A percentile compares a stretch with the other conserved stretches of the same genome.
Evolutionary conservation across 371 early-diverging fungal species (phyloP).

Genomic region (Apophysomyces elegans): DNA sequence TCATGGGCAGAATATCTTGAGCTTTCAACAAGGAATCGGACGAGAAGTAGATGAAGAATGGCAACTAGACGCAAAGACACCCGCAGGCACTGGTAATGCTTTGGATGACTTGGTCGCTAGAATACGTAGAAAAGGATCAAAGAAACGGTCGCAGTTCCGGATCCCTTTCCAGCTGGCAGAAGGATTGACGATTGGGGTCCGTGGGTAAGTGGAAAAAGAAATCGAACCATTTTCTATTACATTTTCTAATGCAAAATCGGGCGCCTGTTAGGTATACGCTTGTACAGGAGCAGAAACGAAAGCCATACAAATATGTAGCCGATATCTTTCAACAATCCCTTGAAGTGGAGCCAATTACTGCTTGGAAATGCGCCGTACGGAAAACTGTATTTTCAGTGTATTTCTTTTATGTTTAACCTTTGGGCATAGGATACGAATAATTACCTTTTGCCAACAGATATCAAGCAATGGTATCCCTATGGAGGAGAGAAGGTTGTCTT

Average conservation of each 20-base stretch:
- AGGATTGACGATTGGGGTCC: slow-evolving; percentile 63
- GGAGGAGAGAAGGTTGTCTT: slow-evolving; percentile 67
- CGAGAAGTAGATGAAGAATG: slow-evolving; percentile 16
- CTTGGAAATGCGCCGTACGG: slow-evolving; percentile 56
- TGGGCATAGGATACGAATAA: slow-evolving; percentile 51
- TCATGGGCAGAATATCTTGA: slow-evolving; percentile 26
- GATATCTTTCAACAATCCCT: slow-evolving; percentile 52
- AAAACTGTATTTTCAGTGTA: background rate
- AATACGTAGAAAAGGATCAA: slow-evolving; percentile 60
- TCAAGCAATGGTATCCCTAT: slow-evolving; percentile 58
- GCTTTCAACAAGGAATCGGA: slow-evolving; percentile 20
- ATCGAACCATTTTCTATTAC: too few relatives aligned
- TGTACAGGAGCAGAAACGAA: slow-evolving; percentile 53
- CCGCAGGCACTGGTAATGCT: slow-evolving; percentile 47
- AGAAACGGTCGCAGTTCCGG: slow-evolving; percentile 57
- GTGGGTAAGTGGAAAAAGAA: slow-evolving; percentile 36
- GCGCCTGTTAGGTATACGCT: slow-evolving; percentile 44
- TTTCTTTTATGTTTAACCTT: background rate
- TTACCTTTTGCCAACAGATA: slow-evolving; percentile 53
- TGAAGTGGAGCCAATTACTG: slow-evolving; percentile 58
- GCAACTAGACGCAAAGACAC: slow-evolving; percentile 44
- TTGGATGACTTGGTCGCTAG: slow-evolving; percentile 50
- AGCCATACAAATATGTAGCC: slow-evolving; percentile 47
- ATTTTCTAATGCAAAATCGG: slow-evolving; percentile 5
- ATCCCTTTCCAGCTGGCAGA: slow-evolving; percentile 56